phyloP scores from a whole-genome alignment of 805 yeast species.

The Candida ficus region DNA sequence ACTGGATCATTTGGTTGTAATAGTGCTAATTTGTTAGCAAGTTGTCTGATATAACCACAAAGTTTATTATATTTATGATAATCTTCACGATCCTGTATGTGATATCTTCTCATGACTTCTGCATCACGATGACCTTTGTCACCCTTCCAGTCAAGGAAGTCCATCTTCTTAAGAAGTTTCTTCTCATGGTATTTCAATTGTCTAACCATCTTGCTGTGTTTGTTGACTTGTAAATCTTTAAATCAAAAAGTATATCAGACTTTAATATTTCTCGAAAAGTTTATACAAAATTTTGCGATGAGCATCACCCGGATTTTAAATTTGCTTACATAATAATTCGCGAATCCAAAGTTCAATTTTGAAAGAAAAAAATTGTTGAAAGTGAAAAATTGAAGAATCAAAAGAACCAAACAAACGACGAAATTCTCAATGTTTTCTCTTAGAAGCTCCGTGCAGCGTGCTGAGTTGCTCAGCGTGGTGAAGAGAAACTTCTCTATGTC shows the following conservation, averaged over 20 bases:
- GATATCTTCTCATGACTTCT: slow-evolving; percentile 94
- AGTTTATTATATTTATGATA: slow-evolving; percentile 90
- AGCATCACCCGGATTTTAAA: slow-evolving; percentile 6
- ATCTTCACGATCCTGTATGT: slow-evolving; percentile 91
- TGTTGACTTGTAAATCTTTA: no score
- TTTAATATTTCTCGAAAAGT: background rate
- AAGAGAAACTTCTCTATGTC: slow-evolving; percentile 32
- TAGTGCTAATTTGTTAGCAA: slow-evolving; percentile 81
- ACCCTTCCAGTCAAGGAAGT: slow-evolving; percentile 95
- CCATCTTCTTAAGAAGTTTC: slow-evolving; percentile 90
- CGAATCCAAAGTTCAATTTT: background rate
- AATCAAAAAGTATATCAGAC: no score
- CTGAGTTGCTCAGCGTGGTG: background rate
- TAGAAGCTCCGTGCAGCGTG: background rate
- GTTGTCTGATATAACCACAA: slow-evolving; percentile 85
- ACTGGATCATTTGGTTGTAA: slow-evolving; percentile 85
- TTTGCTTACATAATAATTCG: background rate
- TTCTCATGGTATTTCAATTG: slow-evolving; percentile 92
- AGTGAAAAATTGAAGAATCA: background rate
- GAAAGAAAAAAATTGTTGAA: background rate
- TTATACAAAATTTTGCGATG: slow-evolving; percentile 1
- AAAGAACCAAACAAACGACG: no score
- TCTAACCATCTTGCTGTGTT: slow-evolving; percentile 75
- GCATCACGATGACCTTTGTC: slow-evolving; percentile 93
- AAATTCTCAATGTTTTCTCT: background rate